Evolutionary conservation across 2,329 filamentous ascomycete genomes (phyloP), one percentile per base, ranked within the genome.

Genomic region (Pseudogymnoascus sp.): DNA sequence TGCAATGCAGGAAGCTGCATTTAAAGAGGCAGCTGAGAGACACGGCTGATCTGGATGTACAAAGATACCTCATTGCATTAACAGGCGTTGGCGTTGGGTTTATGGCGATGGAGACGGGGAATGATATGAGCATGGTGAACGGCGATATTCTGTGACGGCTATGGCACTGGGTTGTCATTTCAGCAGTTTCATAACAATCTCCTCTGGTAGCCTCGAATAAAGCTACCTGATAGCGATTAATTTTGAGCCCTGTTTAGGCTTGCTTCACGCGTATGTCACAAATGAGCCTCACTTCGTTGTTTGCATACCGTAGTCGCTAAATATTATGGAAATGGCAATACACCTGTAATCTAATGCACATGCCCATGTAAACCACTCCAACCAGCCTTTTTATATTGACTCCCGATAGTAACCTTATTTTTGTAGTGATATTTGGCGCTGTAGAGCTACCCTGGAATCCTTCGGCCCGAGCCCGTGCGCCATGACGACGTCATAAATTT

Each of bases 1-100:
- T 62, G 83, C 87, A 57, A 85, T 96, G 70, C 94, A 99, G 73
- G 88, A 94, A 74, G 92, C 96, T 74, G 84, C 97, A 67, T 97
- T 99, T 75, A 87, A 89, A 43, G 87, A 86, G 62, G 92, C 92
- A 11, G 68, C 69, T 30, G 66, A 70, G 60, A 66, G 71, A 58
- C 71, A 73, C 65, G 70, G 70, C 59, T 72, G 64, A 65, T 18
- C 33, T 58, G 33, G 28, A 22, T 60, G 57, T 28, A 58, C 11
- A 38, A 37, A 58, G 7, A 22, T 58, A 25, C 37, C 16, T 58
- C 43, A 16, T 33, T 54, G 43, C 43, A 54, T 54, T 54, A 54
- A 33, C 43, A 11, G 58, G 58, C 58, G 58, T 59, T 59, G 57
- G 57, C 57, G 28, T 59, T 59, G 58, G 43, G 43, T 28, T 37